Evolutionary conservation across 768 basidiomycete species (phyloP).

Genomic region (Plicaturopsis crispa): DNA sequence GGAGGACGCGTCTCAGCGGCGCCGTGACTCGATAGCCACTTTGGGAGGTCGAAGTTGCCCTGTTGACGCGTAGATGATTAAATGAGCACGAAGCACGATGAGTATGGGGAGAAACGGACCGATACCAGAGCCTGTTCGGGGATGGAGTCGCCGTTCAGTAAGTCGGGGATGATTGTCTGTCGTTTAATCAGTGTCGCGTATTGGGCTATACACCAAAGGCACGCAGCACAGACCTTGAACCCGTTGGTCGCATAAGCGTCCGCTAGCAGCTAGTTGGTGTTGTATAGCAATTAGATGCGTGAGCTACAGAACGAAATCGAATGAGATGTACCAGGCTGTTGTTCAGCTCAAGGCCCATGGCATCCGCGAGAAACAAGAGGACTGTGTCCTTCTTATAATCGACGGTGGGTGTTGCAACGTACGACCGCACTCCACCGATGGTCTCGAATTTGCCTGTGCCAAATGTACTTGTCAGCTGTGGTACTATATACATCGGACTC

Average conservation of each 20-base stretch:
- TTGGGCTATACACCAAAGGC: constrained; percentile 18
- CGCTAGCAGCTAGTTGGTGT: constrained; percentile 23
- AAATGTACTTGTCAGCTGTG: background rate
- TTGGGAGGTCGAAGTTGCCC: constrained; percentile 16
- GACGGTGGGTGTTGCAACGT: constrained; percentile 31
- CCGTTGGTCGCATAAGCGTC: constrained; percentile 32
- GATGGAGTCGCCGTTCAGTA: constrained; percentile 32
- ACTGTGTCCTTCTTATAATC: constrained; percentile 27
- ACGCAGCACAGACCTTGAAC: constrained; percentile 17
- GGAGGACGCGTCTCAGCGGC: constrained; percentile 22
- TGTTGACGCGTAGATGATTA: background rate
- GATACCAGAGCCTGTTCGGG: constrained; percentile 13
- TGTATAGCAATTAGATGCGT: background rate
- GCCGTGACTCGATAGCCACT: constrained; percentile 28
- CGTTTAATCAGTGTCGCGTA: constrained; percentile 14
- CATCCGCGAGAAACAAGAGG: constrained; percentile 30
- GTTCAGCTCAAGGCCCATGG: constrained; percentile 26
- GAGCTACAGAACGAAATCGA: background rate
- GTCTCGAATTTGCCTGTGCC: constrained; percentile 26
- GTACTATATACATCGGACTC: background rate
- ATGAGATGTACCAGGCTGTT: constrained; percentile 21
- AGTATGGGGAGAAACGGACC: background rate
- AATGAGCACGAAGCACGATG: background rate
- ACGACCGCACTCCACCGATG: constrained; percentile 31
- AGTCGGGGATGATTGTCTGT: constrained; percentile 34